Base-by-base conservation (phyloP, 306 rosid species). In the Cucumis melo region DNA sequence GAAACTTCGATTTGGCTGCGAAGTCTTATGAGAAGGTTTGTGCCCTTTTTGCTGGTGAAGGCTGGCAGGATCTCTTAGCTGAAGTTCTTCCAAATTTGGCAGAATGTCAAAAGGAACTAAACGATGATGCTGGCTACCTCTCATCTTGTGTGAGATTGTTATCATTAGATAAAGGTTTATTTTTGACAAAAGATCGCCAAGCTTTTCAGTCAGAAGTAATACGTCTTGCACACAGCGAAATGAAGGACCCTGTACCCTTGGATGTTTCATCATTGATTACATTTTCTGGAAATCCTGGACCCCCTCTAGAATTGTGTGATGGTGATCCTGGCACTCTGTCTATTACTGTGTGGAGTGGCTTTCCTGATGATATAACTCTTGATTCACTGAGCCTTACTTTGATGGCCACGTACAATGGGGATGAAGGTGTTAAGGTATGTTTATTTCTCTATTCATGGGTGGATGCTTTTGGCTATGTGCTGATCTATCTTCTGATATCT, bases 11-110 rank as follows among this genome's bases (percentile, higher is more conserved):
- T 83, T 88, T 90, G 83, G 99, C 99, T 81, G 99, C 98, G 68
- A 92, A 92, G 82, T 95, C 99, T 71, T 95, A 95, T 67, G 99
- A 95, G 90, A 95, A 95, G 89, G 98, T 95, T 59, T 92, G 98
- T 67, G 99, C 99, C 60, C 89, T 95, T 74, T 92, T 89, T 83
- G 38, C 95, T 27, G 98, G 98, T 21, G 99, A 95, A 85, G 98
- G 98, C 86, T 95, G 99, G 98, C 96, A 95, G 79, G 91, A 90
- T 64, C 80, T 95, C 81, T 90, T 95, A 84, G 96, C 97, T 44
- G 99, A 95, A 82, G 95, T 92, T 78, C 92, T 95, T 57, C 99
- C 99, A 32, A 89, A 82, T 87, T 83, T 95, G 84, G 99, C 99
- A 0, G 96, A 89, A 86, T 94, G 99, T 85, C 99, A 94, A 80